Base-by-base conservation (phyloP, 208 protist genomes). In the Leishmania tarentolae region DNA sequence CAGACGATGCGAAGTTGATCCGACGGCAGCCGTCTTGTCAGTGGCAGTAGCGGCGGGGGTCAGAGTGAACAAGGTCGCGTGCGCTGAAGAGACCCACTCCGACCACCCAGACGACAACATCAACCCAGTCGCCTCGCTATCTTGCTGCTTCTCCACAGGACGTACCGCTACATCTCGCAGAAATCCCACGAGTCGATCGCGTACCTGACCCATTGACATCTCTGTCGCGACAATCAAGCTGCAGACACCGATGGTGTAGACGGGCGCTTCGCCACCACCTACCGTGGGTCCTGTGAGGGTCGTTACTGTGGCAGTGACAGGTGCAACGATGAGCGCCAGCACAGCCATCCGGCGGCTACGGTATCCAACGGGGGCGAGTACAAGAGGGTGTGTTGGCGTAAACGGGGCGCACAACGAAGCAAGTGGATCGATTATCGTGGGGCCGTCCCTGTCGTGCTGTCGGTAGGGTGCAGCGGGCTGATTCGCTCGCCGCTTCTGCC, bases 181-280 rank as follows among this genome's bases (percentile, higher is more conserved):
- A 47, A 72, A 72, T 42, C 4, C 68, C 75, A 90, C 80, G 42
- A 83, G 82, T 7, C 90, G 91, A 66, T 95, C 88, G 24, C 92
- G 65, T 56, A 94, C 63, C 82, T 97, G 90, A 1, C 92, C 93
- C 13, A 94, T 71, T 15, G 91, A 90, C 69, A 85, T 86, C 83
- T 89, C 90, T 6, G 78, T 83, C 21, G 89, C 91, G 8, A 88
- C 88, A 15, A 82, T 65, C 53, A 91, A 61, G 66, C 87, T 90
- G 81, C 89, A 91, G 47, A 93, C 80, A 21, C 81, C 87, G 37
- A 87, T 40, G 17, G 40, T 40, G 44, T 42, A 72, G 35, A 21
- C 5, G 31, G 53, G 46, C 65, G 57, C 37, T 31, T 42, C 80
- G 21, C 56, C 21, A 24, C 31, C 24, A 46, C 40, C 1, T 56